Conservation (phyloP, 345 rosid genomes). For the Eucalyptus lansdowneana region DNA sequence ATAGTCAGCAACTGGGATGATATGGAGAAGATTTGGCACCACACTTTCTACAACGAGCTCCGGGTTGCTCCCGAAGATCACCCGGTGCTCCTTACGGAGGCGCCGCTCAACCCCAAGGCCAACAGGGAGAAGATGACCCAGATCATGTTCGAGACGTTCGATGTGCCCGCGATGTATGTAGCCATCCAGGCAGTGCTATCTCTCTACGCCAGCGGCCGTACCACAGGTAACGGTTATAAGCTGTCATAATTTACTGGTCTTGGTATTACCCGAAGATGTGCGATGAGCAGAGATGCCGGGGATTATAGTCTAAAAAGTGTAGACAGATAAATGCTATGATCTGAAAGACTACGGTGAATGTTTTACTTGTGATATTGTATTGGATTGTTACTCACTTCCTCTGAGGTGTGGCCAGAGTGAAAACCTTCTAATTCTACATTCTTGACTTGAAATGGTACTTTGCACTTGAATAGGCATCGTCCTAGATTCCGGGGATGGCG, state of each 20-base stretch:
- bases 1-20: constrained; percentile 43
- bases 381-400: neutral
- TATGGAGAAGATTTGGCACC: constrained; percentile 49
- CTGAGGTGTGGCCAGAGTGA: neutral
- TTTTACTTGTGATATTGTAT: neutral
- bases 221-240: constrained; percentile 23
- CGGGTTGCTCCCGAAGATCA: constrained; percentile 54
- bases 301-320: neutral
- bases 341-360: neutral
- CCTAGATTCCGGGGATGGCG: constrained; percentile 44
- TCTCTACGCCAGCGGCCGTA: constrained; percentile 57
- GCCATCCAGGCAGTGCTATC: constrained; percentile 42
- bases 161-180: constrained; percentile 25
- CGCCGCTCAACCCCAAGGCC: constrained; percentile 54
- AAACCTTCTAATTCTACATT: neutral
- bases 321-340: neutral
- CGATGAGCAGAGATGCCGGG: neutral
- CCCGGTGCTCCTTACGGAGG: constrained; percentile 51
- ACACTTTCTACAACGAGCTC: constrained; percentile 44
- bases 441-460: neutral
- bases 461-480: constrained; percentile 21
- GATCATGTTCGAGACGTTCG: constrained; percentile 36
- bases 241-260: neutral
- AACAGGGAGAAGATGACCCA: constrained; percentile 52
- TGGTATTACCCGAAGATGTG: neutral